phyloP scores from a whole-genome alignment of 805 yeast species.

The Yarrowia sp. region DNA sequence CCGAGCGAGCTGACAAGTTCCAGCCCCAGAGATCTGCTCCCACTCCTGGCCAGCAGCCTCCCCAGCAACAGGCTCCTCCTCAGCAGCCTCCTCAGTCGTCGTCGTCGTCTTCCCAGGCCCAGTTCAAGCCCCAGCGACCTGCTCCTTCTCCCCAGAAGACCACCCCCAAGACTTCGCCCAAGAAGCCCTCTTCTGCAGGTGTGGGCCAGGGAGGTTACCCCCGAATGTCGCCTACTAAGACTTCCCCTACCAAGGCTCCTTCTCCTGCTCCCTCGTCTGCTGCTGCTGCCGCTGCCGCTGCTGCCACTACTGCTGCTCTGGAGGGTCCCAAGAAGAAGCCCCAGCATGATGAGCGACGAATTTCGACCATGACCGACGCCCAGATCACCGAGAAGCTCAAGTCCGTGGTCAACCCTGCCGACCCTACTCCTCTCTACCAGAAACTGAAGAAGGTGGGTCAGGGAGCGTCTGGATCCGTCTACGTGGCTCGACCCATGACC shows the following conservation, averaged over 20 bases:
- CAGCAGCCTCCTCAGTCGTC: conserved; percentile 1
- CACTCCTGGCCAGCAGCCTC: background rate
- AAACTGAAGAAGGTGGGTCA: conserved; percentile 85
- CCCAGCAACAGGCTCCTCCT: background rate
- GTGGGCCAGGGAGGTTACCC: conserved; percentile 28
- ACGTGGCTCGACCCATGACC: conserved; percentile 72
- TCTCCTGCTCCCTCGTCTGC: conserved; percentile 30
- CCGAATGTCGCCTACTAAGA: conserved; percentile 19
- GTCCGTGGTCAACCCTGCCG: conserved; percentile 79
- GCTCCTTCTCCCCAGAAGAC: conserved; percentile 32
- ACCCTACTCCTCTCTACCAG: conserved; percentile 73
- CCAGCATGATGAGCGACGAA: conserved; percentile 63
- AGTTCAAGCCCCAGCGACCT: conserved; percentile 31
- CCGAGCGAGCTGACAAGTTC: conserved; percentile 4
- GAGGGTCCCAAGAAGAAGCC: conserved; percentile 42
- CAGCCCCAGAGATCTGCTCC: conserved; percentile 32
- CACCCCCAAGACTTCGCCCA: conserved; percentile 18
- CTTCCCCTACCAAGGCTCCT: conserved; percentile 26
- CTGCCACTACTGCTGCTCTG: conserved; percentile 46
- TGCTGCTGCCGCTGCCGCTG: conserved; percentile 49
- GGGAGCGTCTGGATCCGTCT: conserved; percentile 98
- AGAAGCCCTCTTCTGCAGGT: background rate
- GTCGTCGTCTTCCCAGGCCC: background rate
- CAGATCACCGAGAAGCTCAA: conserved; percentile 83
- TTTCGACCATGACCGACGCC: conserved; percentile 77